phyloP scores from a whole-genome alignment of 306 rosid species.

The Cicer judaicum region DNA sequence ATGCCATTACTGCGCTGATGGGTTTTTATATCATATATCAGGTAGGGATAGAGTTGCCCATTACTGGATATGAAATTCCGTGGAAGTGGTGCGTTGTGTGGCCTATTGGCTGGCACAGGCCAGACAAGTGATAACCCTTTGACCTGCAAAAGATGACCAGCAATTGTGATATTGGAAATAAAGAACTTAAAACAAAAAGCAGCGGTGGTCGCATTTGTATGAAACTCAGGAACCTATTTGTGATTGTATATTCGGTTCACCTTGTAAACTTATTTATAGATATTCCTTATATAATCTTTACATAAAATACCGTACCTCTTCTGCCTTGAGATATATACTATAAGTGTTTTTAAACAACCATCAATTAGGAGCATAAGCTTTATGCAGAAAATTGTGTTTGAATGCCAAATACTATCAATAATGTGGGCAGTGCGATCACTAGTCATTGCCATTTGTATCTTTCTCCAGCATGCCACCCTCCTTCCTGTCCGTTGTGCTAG shows the following conservation, averaged over 20 bases:
- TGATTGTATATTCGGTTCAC: slow-evolving; percentile 56
- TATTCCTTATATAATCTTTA: slow-evolving; percentile 35
- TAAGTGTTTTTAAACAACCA: not conserved
- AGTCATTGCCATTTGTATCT: no score
- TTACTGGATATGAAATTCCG: slow-evolving; percentile 44
- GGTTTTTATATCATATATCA: slow-evolving; percentile 48
- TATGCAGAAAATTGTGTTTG: not conserved
- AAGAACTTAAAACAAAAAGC: slow-evolving; percentile 45
- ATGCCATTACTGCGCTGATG: not conserved
- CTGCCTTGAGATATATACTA: slow-evolving; percentile 11
- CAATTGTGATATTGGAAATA: slow-evolving; percentile 53
- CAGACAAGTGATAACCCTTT: slow-evolving; percentile 50
- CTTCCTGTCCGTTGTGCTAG: no score
- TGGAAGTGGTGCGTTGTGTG: slow-evolving; percentile 46
- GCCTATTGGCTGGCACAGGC: slow-evolving; percentile 42
- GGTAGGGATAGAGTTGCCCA: slow-evolving; percentile 59
- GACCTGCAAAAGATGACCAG: slow-evolving; percentile 47
- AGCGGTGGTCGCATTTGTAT: slow-evolving; percentile 40
- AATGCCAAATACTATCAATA: no score
- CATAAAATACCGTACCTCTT: slow-evolving; percentile 34
- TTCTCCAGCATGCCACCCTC: no score
- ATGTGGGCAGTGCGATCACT: no score
- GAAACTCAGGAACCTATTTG: slow-evolving; percentile 44
- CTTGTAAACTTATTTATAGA: slow-evolving; percentile 49
- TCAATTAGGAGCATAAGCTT: not conserved